Base-by-base conservation (phyloP, 176 grass and related monocot species). In the Neostapfia colusana region DNA sequence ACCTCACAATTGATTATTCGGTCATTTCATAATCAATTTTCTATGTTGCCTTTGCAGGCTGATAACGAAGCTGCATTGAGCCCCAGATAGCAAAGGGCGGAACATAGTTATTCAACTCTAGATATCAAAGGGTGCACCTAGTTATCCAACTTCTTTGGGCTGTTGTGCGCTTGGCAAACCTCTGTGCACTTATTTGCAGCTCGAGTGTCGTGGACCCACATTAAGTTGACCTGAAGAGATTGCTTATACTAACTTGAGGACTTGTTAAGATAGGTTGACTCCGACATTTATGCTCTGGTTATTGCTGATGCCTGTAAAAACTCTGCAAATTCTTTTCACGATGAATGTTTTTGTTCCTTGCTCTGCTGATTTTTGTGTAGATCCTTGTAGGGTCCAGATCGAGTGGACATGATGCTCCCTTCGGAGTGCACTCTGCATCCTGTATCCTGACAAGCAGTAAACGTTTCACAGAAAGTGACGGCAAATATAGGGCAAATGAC, bases 41-140 rank as follows among this genome's bases (percentile, higher is more conserved):
- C 20, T 70, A 57, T 74, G 56, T 46, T 74, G 53, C 45, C 76
- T 63, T 58, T 71, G 63, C 87, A 93, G 90, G 87, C 87, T 58
- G 16, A n/a, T 5, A 48, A 76, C 40, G 90, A 93, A 72, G 84
- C 81, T 69, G 72, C 77, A 69, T 80, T 48, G 60, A 84, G 61
- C 76, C 82, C 63, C 83, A 93, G 90, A 90, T 90, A 90, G 83
- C 83, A 83, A 77, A 81, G 37, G 1, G 12, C 75, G 31, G 31
- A 31, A 31, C 31, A 31, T 31, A 31, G 31, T 31, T 31, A 31
- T 31, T 31, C 31, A 31, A 31, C 31, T 31, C 31, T 3, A 31
- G 31, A 31, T 31, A 3, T 31, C 31, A 31, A 31, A 31, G 31
- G 1, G 31, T 3, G 44, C 70, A 63, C 34, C 45, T 35, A 63